Evolutionary conservation across 2,329 filamentous ascomycete genomes (phyloP), one percentile per base, ranked within the genome.

Genomic region (Endoconidiophora laricicola): DNA sequence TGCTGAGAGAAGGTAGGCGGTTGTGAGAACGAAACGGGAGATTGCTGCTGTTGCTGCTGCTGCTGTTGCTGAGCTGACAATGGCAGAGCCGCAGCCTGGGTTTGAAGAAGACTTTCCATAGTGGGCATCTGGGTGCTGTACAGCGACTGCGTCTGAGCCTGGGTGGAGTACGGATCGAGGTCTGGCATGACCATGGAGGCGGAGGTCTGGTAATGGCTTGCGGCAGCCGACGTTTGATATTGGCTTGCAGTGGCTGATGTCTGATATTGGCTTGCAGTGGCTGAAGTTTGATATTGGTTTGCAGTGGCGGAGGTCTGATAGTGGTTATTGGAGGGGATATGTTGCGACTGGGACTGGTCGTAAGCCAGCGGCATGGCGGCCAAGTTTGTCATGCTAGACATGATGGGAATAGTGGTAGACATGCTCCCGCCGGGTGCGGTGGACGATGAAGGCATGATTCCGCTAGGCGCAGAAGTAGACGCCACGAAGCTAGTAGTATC

Each of bases 61-160:
- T 18, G 16, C 16, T 18, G 16, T 2, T 18, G 16, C 16, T 18
- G 16, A 18, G 16, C 16, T 33, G 26, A 10, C 26, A 33, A 33
- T 10, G 26, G 26, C 26, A 33, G 26, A 6, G 6, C 6, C 12
- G 26, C 26, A 3, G 26, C 4, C 26, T 33, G 26, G 4, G 26
- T 33, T 10, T 33, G 26, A 10, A 3, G 7, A 9, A 33, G 26
- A 10, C 26, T 33, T 9, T 33, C 26, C 26, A 46, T 46, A 3
- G 49, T 40, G 10, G 47, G 40, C 16, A 43, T 44, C 39, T 48
- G 50, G 45, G 44, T 38, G 29, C 18, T 45, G 48, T 26, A 44
- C 6, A 44, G 22, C 24, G 48, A 37, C 22, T 46, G 44, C 7
- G 44, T 12, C 33, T 46, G 44, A 3, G 44, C 18, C 44, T 38